Conservation (phyloP, 352 stramenopile genomes). For the Phytophthora uliginosa region DNA sequence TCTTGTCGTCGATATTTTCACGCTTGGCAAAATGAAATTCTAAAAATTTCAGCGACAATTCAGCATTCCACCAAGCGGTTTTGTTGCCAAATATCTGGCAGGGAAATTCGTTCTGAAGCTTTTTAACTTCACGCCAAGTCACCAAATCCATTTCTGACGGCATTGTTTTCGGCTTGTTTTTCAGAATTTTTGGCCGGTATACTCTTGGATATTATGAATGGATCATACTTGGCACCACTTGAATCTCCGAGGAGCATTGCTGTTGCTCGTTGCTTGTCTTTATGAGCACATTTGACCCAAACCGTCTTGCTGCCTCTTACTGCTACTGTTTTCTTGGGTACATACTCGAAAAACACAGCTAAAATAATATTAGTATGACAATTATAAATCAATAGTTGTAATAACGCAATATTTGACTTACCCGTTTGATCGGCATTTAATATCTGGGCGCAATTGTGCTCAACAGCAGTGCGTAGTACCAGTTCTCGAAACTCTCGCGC, state of each 20-base stretch:
- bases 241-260: too few relatives aligned
- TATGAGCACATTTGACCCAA: constrained; percentile 10
- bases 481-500: background rate
- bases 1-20: too few relatives aligned
- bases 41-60: too few relatives aligned
- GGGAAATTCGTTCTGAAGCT: too few relatives aligned
- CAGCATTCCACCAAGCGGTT: too few relatives aligned
- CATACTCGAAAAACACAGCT: constrained; percentile 9
- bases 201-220: constrained; percentile 13
- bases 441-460: constrained; percentile 17
- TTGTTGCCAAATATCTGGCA: too few relatives aligned
- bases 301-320: constrained; percentile 5
- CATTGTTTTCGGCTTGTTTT: constrained; percentile 1
- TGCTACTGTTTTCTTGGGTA: constrained; percentile 7
- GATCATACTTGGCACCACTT: constrained; percentile 10
- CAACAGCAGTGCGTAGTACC: constrained; percentile 9
- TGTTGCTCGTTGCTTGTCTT: constrained; percentile 9
- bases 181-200: background rate
- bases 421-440: constrained; percentile 20
- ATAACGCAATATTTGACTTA: background rate
- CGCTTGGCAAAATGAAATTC: too few relatives aligned
- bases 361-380: background rate
- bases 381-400: background rate
- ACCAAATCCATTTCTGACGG: constrained; percentile 10
- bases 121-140: too few relatives aligned